Conservation (phyloP, 176 grass and related monocot genomes). For the Olyra latifolia region DNA sequence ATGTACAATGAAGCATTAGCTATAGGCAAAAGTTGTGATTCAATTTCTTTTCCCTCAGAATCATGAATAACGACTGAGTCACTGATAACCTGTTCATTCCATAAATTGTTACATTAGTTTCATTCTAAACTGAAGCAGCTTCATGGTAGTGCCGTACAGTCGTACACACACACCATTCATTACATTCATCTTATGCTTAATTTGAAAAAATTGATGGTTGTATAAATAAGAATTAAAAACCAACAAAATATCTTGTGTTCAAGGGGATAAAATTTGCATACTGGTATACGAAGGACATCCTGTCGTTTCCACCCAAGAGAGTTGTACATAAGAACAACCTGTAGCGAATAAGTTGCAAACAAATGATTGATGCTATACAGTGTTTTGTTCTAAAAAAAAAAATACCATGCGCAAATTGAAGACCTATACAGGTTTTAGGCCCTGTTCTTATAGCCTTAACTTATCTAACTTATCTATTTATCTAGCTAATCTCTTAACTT, state of each 20-base stretch:
- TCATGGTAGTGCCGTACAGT: not conserved
- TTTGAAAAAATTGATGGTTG: not conserved
- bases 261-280: constrained; percentile 43
- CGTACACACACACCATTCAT: not conserved
- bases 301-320: constrained; percentile 93
- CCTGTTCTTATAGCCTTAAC: no score
- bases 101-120: constrained; percentile 30
- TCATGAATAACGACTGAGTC: constrained; percentile 78
- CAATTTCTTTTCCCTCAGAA: constrained; percentile 83
- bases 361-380: not conserved
- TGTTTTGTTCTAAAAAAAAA: not conserved
- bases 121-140: constrained; percentile 2
- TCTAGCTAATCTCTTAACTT: no score
- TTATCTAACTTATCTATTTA: no score
- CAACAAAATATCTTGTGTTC: constrained; percentile 15
- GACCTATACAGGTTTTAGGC: constrained; percentile 5
- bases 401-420: not conserved
- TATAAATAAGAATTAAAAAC: not conserved
- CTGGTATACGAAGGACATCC: constrained; percentile 81
- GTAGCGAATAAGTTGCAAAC: constrained; percentile 27
- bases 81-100: constrained; percentile 62
- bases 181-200: not conserved
- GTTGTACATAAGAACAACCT: constrained; percentile 92
- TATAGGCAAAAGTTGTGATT: constrained; percentile 87
- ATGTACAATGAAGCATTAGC: constrained; percentile 50